phyloP scores from a whole-genome alignment of 2,329 filamentous ascomycete species.

The Phyllosticta citribraziliensis region DNA sequence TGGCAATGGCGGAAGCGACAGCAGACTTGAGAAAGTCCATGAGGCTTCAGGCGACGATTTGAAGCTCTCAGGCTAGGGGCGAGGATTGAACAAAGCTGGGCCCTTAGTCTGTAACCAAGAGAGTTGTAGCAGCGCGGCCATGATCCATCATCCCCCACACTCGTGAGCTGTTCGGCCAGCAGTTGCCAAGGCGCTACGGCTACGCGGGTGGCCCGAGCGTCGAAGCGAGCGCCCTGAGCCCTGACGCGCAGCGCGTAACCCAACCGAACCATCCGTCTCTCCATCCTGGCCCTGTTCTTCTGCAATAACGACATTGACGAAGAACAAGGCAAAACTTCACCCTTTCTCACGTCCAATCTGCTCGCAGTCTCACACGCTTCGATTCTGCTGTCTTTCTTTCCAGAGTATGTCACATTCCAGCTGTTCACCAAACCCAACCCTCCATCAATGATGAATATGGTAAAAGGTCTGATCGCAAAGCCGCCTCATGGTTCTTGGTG shows the following conservation, averaged over 20 bases:
- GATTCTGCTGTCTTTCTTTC: not conserved
- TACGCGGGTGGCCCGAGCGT: not conserved
- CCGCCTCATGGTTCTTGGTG: not conserved
- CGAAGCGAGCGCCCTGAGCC: not conserved
- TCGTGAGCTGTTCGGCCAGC: not conserved
- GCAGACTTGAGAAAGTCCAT: conserved; percentile 99
- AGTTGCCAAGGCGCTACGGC: not conserved
- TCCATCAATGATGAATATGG: conserved; percentile 6
- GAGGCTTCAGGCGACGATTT: not conserved
- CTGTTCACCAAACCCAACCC: not conserved
- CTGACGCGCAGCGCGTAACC: not conserved
- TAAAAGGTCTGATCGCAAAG: conserved; percentile 10
- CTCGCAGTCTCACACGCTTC: not conserved
- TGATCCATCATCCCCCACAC: not conserved
- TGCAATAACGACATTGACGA: too few relatives aligned
- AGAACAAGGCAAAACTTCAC: too few relatives aligned
- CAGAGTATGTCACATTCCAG: not conserved
- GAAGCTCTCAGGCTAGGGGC: not conserved
- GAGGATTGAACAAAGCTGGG: not conserved
- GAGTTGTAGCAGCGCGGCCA: not conserved
- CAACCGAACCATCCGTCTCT: not conserved
- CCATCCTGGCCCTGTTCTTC: not conserved
- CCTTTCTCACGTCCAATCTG: not conserved
- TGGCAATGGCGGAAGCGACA: conserved; percentile 91
- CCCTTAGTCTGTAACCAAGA: not conserved